Evolutionary conservation across 768 basidiomycete species (phyloP).

Genomic region (Rhizopogon vulgaris): DNA sequence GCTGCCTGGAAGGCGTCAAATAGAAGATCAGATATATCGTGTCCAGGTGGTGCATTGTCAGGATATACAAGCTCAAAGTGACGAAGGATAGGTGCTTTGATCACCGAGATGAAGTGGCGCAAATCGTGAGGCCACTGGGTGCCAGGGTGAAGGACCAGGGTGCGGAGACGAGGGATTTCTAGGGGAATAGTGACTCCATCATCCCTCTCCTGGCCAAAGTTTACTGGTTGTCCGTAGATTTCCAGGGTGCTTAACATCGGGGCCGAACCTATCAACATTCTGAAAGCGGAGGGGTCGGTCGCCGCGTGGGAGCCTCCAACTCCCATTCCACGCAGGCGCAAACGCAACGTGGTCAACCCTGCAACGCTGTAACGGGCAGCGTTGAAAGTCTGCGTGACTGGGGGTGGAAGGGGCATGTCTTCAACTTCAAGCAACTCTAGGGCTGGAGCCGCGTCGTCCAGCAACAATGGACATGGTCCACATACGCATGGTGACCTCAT

Average conservation of each 20-base stretch:
- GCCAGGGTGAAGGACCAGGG: slow-evolving; percentile 4
- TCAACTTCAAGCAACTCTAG: neutral
- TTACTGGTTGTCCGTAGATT: neutral
- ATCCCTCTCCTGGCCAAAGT: neutral
- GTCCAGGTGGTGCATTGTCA: neutral
- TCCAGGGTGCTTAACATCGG: neutral
- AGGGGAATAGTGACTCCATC: neutral
- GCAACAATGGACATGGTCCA: neutral
- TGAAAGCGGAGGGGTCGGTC: slow-evolving; percentile 1
- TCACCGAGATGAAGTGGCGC: slow-evolving; percentile 6
- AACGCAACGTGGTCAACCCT: neutral
- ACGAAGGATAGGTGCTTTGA: slow-evolving; percentile 2
- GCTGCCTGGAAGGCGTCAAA: slow-evolving; percentile 9
- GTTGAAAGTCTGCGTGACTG: neutral
- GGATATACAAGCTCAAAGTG: neutral
- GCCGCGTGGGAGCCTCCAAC: neutral
- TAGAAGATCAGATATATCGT: slow-evolving; percentile 2
- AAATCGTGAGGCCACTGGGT: slow-evolving; percentile 6
- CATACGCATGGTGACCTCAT: neutral
- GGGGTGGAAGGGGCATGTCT: slow-evolving; percentile 1
- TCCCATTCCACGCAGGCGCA: neutral
- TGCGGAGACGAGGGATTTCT: slow-evolving; percentile 4
- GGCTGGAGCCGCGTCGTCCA: neutral
- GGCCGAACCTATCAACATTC: neutral
- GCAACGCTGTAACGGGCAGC: slow-evolving; percentile 1